Conservation (phyloP, 495 filamentous ascomycete genomes). For the Podospora pseudocomata region DNA sequence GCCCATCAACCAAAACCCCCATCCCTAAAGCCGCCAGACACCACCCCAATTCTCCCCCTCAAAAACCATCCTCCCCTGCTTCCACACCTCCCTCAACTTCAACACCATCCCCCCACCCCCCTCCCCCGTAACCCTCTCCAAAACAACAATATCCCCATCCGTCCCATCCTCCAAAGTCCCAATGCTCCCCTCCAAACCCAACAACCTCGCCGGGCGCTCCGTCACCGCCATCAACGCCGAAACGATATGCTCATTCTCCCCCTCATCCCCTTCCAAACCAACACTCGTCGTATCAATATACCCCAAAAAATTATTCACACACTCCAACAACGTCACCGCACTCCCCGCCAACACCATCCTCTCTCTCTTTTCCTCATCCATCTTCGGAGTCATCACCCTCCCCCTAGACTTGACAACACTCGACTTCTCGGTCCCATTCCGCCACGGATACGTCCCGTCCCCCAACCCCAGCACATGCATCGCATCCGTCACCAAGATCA, state of each 20-base stretch:
- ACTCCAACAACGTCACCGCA: conserved; percentile 70
- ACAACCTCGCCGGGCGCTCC: conserved; percentile 63
- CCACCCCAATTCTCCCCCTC: no score
- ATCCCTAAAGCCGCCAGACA: no score
- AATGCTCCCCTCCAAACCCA: conserved; percentile 64
- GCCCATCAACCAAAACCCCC: no score
- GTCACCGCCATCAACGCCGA: conserved; percentile 69
- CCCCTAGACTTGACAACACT: conserved; percentile 51
- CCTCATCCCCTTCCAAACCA: not conserved
- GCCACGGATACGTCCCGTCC: conserved; percentile 76
- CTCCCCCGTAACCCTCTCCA: conserved; percentile 25
- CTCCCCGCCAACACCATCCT: conserved; percentile 71
- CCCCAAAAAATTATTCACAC: conserved; percentile 72
- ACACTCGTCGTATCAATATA: conserved; percentile 60
- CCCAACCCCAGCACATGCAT: conserved; percentile 65
- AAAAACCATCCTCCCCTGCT: conserved; percentile 26
- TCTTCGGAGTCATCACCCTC: conserved; percentile 33
- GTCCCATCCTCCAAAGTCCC: conserved; percentile 63
- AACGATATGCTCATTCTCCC: conserved; percentile 35
- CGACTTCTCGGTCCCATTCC: conserved; percentile 60
- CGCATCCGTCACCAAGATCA: conserved; percentile 66
- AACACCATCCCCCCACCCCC: not conserved
- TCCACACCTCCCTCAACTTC: conserved; percentile 31
- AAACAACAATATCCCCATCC: conserved; percentile 75
- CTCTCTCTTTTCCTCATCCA: conserved; percentile 54